Evolutionary conservation across 1,139 yeast species (phyloP), one percentile per base, ranked within the genome.

Genomic region (Blastobotrys niveus): DNA sequence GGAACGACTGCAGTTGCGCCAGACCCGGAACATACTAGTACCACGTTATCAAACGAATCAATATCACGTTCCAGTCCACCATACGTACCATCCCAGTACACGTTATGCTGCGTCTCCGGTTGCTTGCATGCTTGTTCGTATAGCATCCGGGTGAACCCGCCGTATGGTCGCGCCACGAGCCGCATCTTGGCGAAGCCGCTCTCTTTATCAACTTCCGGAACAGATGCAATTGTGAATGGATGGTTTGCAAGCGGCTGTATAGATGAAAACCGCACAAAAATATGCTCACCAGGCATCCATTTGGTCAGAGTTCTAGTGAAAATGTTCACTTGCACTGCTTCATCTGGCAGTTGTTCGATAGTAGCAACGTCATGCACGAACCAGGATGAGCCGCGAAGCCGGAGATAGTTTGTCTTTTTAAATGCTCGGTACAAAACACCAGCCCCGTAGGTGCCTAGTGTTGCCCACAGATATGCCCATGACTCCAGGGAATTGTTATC

Each of bases 211-310:
- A 50, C 50, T 32, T 61, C 62, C 12, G 69, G 71, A 29, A 64
- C 47, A 2, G 75, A 68, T 25, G 74, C 59, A n/a, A 79, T 70
- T 2, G 83, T 77, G 57, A 79, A 79, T 9, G 85, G 85, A 60
- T 79, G 85, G 55, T 74, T 77, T 48, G 77, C 82, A 34, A 77
- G 57, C 3, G 67, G 65, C 49, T 73, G 68, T 8, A 70, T 56
- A 0, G 74, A 76, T 3, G 66, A 63, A 51, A 77, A 71, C 51
- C 82, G 66, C 26, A 79, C 63, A 55, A 67, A 77, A 17, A 78
- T 65, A 59, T 79, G 85, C 53, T 79, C 83, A 20, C 85, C 84
- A 1, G 84, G 79, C 26, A 46, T 54, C 83, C 84, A 79, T 15
- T 56, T 55, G 34, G 72, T 59, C 20, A 52, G 43, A 12, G 64